Evolutionary conservation across 257 asterid species (phyloP).

Genomic region (Marsdenia floribunda): DNA sequence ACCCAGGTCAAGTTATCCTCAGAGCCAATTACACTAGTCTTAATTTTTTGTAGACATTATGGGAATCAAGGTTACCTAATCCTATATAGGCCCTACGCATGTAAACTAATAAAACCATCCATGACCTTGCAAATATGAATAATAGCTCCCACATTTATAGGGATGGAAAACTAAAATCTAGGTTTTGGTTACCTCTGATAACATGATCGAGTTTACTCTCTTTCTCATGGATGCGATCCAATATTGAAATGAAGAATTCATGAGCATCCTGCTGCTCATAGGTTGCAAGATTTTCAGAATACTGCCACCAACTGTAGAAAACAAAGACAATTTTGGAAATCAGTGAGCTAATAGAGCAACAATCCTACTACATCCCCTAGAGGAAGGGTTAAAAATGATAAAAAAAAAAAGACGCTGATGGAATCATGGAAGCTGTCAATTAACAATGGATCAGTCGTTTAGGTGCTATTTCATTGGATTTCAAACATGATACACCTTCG

Average conservation of each 20-base stretch:
- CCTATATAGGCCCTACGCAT: slow-evolving; percentile 7
- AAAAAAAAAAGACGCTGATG: too few species aligned
- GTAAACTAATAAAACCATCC: slow-evolving; percentile 3
- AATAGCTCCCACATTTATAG: neutral
- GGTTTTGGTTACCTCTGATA: slow-evolving; percentile 40
- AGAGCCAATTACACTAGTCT: neutral
- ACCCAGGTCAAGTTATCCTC: neutral
- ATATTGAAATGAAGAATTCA: slow-evolving; percentile 61
- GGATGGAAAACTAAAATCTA: slow-evolving; percentile 4
- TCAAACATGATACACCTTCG: neutral
- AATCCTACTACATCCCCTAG: neutral
- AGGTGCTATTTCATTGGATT: neutral
- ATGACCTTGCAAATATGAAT: slow-evolving; percentile 2
- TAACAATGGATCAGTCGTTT: neutral
- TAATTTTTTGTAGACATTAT: neutral
- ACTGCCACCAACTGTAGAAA: slow-evolving; percentile 73
- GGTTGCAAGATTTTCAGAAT: slow-evolving; percentile 57
- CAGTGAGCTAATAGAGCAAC: neutral
- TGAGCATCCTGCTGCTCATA: slow-evolving; percentile 77
- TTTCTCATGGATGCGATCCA: slow-evolving; percentile 62
- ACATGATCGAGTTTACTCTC: slow-evolving; percentile 39
- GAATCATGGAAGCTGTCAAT: too few species aligned
- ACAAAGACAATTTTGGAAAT: neutral
- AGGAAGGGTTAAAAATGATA: neutral
- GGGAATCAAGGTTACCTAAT: slow-evolving; percentile 5